Evolutionary conservation across 1,284 basidiomycete species (phyloP).

Genomic region (Apiotrichum akiyoshidainum): DNA sequence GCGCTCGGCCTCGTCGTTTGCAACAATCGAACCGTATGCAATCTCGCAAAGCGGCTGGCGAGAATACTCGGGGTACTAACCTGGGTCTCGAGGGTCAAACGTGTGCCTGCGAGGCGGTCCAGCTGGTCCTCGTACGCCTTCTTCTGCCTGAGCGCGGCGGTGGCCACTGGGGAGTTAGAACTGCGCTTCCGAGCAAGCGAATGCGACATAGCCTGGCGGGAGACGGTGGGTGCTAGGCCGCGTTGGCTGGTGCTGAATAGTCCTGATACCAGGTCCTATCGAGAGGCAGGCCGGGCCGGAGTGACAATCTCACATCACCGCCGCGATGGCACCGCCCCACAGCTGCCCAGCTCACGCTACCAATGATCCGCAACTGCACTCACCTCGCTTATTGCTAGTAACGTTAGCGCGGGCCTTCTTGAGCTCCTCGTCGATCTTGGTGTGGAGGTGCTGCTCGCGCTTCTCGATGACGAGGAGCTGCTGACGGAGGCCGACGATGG

Average conservation of each 20-base stretch:
- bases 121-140: conserved; percentile 86
- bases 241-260: no score
- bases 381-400: conserved; percentile 88
- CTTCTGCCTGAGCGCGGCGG: conserved; percentile 90
- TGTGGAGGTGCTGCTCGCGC: conserved; percentile 95
- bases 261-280: no score
- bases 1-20: no score
- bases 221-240: no score
- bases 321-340: neutral
- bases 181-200: no score
- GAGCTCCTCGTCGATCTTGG: conserved; percentile 93
- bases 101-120: conserved; percentile 78
- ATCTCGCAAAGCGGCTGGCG: no score
- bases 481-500: conserved; percentile 80
- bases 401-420: conserved; percentile 91
- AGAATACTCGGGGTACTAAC: conserved; percentile 36
- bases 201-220: no score
- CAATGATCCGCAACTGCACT: conserved; percentile 41
- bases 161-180: conserved; percentile 61
- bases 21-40: no score
- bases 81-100: conserved; percentile 93
- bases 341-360: neutral
- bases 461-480: conserved; percentile 96
- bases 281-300: no score
- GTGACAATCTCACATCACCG: no score